Evolutionary conservation across 1,284 basidiomycete genomes (phyloP).

Genomic region (Stereum hirsutum): DNA sequence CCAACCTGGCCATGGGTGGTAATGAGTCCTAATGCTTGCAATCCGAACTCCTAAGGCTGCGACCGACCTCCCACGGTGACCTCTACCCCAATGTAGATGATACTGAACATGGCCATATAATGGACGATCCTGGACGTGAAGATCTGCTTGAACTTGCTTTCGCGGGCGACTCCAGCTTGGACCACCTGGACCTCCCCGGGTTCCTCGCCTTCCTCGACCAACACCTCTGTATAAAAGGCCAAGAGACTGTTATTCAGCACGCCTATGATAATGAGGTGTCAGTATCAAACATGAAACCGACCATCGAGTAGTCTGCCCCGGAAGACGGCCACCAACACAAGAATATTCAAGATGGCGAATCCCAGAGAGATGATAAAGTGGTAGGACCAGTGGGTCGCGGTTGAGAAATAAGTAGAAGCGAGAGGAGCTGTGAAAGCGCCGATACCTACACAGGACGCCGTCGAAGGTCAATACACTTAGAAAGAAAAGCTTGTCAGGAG

Average conservation of each 20-base stretch:
- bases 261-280: neutral
- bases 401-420: conserved; percentile 59
- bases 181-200: no score
- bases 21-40: no score
- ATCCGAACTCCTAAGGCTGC: no score
- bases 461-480: no score
- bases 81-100: conserved; percentile 64
- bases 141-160: conserved; percentile 46
- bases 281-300: no score
- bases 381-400: conserved; percentile 40
- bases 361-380: conserved; percentile 57
- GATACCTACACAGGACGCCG: conserved; percentile 35
- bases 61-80: conserved; percentile 61
- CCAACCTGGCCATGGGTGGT: no score
- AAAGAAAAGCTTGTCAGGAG: neutral
- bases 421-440: conserved; percentile 64
- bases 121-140: conserved; percentile 45
- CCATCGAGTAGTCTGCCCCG: conserved; percentile 40
- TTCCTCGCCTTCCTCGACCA: conserved; percentile 28
- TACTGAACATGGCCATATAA: conserved; percentile 47
- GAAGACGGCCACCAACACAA: conserved; percentile 40
- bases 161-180: conserved; percentile 24
- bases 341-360: conserved; percentile 37
- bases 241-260: neutral
- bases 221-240: conserved; percentile 13